Evolutionary conservation across 2,329 filamentous ascomycete genomes (phyloP), one percentile per base, ranked within the genome.

Genomic region (Phialophora chinensis): DNA sequence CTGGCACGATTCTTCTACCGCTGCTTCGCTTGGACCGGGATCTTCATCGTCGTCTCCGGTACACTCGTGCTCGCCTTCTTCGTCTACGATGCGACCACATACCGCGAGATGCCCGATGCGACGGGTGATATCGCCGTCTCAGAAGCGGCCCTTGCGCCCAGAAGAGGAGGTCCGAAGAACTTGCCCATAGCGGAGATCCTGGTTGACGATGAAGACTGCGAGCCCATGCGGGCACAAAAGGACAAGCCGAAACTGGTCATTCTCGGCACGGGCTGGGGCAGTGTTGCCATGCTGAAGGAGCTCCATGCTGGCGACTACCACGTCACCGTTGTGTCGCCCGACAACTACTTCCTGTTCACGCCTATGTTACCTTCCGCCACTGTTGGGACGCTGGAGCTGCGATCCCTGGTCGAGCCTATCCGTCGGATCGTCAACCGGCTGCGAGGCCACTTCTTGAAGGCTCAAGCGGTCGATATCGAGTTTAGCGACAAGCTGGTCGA

Each of bases 351-450:
- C 80, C 82, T 99, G 35, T 99, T 99, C 79, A 99, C 95, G 1
- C 95, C 95, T 0, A 98, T 99, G 93, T 84, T 99, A 52, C 95
- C 95, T 1, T 97, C 93, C 38, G 96, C 95, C 7, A 99, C 96
- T 0, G 95, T 99, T 5, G 96, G 96, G 12, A 99, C 95, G 0
- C 83, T 99, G 35, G 94, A 97, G 75, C 82, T 98, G 74, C 86
- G 94, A 71, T 97, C 93, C 58, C 83, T 99, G 66, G 92, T 97
- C 49, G 95, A 99, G 78, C 95, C 95, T 0, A 91, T 99, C 68
- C 88, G 95, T 68, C 87, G 91, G 56, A 95, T 99, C 72, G 83
- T 98, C 23, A 82, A 86, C 62, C 85, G 88, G 62, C 87, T 97
- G 27, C 85, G 87, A 65, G 95, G 95, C 4, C 94, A 98, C 78